Conservation (phyloP, 2,329 filamentous ascomycete genomes). For the Alternaria alternata region DNA sequence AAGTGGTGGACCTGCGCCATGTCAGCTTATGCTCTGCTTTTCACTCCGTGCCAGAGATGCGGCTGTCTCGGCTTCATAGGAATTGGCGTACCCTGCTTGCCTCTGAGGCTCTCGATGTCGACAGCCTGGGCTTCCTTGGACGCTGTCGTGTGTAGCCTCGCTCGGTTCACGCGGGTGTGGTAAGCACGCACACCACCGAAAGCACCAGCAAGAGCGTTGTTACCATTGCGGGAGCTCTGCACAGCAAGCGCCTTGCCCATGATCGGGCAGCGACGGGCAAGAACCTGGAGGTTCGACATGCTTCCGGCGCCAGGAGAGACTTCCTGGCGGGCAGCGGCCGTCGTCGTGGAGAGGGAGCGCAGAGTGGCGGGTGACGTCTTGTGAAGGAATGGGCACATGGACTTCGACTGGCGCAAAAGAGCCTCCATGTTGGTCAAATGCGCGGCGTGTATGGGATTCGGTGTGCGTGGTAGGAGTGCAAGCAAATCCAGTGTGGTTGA, state of each 20-base stretch:
- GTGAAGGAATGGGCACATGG: conserved; percentile 97
- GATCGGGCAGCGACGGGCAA: conserved; percentile 93
- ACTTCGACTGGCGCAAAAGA: conserved; percentile 91
- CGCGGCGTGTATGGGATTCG: conserved; percentile 1
- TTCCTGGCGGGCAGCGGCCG: conserved; percentile 67
- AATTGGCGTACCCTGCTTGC: conserved; percentile 52
- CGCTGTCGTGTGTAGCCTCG: conserved; percentile 81
- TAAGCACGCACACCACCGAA: conserved; percentile 61
- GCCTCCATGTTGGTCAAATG: conserved; percentile 75
- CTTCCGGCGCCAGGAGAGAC: conserved; percentile 83
- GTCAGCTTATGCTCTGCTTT: conserved; percentile 14
- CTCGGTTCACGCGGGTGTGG: conserved; percentile 65
- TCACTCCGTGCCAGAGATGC: background rate
- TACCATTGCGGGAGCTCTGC: conserved; percentile 66
- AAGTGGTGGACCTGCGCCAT: conserved; percentile 38
- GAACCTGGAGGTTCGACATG: conserved; percentile 95
- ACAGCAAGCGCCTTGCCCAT: conserved; percentile 98
- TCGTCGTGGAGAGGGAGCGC: conserved; percentile 84
- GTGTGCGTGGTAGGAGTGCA: background rate
- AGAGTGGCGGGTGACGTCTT: conserved; percentile 91
- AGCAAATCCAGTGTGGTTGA: background rate
- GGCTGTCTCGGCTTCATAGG: background rate
- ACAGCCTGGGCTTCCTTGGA: conserved; percentile 80
- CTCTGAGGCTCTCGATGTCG: conserved; percentile 59
- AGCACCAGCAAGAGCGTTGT: conserved; percentile 57